Conservation (phyloP, 1,139 yeast genomes). For the Petasospora fabianii region DNA sequence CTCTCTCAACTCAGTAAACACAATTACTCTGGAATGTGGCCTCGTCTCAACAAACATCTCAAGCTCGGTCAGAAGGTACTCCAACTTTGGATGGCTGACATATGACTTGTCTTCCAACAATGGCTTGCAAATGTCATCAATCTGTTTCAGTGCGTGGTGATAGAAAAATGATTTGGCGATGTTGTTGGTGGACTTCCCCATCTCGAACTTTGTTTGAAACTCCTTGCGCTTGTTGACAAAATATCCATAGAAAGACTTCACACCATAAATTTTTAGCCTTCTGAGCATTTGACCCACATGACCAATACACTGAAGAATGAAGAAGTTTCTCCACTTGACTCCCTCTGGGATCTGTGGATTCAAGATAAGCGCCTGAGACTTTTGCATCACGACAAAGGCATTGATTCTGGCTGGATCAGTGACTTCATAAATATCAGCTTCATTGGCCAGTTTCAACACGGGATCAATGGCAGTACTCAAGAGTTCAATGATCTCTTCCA, state of each 20-base stretch:
- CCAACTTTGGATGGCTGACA: slow-evolving; percentile 76
- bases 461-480: slow-evolving; percentile 64
- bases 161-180: slow-evolving; percentile 57
- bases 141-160: slow-evolving; percentile 42
- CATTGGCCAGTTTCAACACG: slow-evolving; percentile 58
- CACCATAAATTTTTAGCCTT: slow-evolving; percentile 76
- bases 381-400: slow-evolving; percentile 69
- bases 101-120: slow-evolving; percentile 39
- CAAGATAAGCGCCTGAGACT: slow-evolving; percentile 51
- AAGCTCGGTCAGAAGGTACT: slow-evolving; percentile 55
- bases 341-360: slow-evolving; percentile 60
- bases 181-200: slow-evolving; percentile 49
- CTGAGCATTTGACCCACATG: slow-evolving; percentile 73
- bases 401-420: slow-evolving; percentile 66
- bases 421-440: slow-evolving; percentile 56
- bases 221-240: slow-evolving; percentile 56
- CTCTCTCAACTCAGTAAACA: slow-evolving; percentile 85
- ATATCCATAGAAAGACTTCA: slow-evolving; percentile 68
- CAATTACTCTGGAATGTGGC: slow-evolving; percentile 66
- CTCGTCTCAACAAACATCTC: slow-evolving; percentile 46
- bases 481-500: slow-evolving; percentile 47
- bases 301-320: slow-evolving; percentile 57
- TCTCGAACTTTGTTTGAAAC: slow-evolving; percentile 51
- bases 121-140: slow-evolving; percentile 44
- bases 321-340: slow-evolving; percentile 65